phyloP scores from a whole-genome alignment of 805 yeast species.

The Candida cerambycidarum region DNA sequence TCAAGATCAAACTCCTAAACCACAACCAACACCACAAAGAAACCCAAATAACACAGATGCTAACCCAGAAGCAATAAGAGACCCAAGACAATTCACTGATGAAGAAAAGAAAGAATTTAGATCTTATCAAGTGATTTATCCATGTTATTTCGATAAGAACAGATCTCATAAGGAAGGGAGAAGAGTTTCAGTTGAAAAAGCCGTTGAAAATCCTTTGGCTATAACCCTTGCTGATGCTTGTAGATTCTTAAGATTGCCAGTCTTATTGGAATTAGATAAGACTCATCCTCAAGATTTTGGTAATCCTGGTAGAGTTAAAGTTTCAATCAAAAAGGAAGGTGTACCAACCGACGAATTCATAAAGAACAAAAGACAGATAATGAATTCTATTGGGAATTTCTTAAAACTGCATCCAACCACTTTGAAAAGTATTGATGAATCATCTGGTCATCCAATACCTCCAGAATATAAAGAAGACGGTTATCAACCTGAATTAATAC shows the following conservation, averaged over 20 bases:
- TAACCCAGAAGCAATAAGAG: slow-evolving; percentile 23
- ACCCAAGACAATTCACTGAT: slow-evolving; percentile 40
- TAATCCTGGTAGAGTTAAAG: slow-evolving; percentile 93
- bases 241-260: slow-evolving; percentile 37
- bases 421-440: slow-evolving; percentile 47
- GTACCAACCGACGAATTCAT: slow-evolving; percentile 30
- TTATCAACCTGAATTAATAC: slow-evolving; percentile 59
- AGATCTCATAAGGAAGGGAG: slow-evolving; percentile 82
- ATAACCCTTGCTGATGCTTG: slow-evolving; percentile 77
- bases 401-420: slow-evolving; percentile 70
- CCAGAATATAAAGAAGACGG: slow-evolving; percentile 53
- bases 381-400: slow-evolving; percentile 59
- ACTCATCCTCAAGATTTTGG: slow-evolving; percentile 96
- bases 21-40: slow-evolving; percentile 20
- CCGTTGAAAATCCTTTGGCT: slow-evolving; percentile 88
- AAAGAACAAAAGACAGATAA: slow-evolving; percentile 59
- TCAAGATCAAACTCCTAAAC: slow-evolving; percentile 46
- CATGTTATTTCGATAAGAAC: slow-evolving; percentile 84
- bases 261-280: slow-evolving; percentile 74
- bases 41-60: slow-evolving; percentile 8
- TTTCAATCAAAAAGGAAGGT: slow-evolving; percentile 58
- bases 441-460: slow-evolving; percentile 61
- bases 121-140: slow-evolving; percentile 75
- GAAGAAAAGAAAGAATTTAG: slow-evolving; percentile 66
- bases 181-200: slow-evolving; percentile 64